Evolutionary conservation across 75 land plant genomes (phyloP).

Genomic region (Isoetes taiwanensis): DNA sequence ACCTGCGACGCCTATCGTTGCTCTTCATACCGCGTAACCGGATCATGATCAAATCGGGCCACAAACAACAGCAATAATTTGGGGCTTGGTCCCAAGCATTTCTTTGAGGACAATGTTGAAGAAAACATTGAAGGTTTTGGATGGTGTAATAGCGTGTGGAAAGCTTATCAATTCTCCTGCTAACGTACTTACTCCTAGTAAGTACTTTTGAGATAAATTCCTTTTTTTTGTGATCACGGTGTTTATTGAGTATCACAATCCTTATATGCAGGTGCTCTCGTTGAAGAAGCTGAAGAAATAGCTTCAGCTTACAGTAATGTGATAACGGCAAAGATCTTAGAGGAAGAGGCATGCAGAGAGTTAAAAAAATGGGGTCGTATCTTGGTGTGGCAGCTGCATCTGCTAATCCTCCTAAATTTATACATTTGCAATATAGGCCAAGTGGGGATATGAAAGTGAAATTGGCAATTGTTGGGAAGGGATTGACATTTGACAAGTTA

Average conservation of each 20-base stretch:
- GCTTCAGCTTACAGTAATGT: constrained; percentile 63
- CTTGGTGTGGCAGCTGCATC: constrained; percentile 93
- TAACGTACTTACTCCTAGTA: constrained; percentile 89
- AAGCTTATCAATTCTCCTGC: constrained; percentile 94
- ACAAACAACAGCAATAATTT: too few relatives aligned
- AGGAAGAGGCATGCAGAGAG: constrained; percentile 69
- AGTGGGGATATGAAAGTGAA: constrained; percentile 49
- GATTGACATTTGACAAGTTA: constrained; percentile 95
- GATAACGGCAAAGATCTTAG: constrained; percentile 56
- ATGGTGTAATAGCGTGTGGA: constrained; percentile 63
- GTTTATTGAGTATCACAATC: neutral
- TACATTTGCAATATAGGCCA: constrained; percentile 69
- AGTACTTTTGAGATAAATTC: too few relatives aligned
- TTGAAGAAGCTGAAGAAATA: constrained; percentile 63
- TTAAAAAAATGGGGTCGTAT: constrained; percentile 94
- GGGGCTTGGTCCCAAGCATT: too few relatives aligned
- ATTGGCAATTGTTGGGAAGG: constrained; percentile 88
- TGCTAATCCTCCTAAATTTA: constrained; percentile 83
- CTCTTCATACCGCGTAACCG: too few relatives aligned
- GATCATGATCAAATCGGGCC: too few relatives aligned
- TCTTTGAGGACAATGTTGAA: too few relatives aligned
- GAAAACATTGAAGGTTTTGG: constrained; percentile 37
- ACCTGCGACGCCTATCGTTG: too few relatives aligned
- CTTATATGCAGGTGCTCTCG: constrained; percentile 45
- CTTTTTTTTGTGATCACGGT: too few relatives aligned